Conservation (phyloP, 352 stramenopile species). For the Thalassiosira pacifica region DNA sequence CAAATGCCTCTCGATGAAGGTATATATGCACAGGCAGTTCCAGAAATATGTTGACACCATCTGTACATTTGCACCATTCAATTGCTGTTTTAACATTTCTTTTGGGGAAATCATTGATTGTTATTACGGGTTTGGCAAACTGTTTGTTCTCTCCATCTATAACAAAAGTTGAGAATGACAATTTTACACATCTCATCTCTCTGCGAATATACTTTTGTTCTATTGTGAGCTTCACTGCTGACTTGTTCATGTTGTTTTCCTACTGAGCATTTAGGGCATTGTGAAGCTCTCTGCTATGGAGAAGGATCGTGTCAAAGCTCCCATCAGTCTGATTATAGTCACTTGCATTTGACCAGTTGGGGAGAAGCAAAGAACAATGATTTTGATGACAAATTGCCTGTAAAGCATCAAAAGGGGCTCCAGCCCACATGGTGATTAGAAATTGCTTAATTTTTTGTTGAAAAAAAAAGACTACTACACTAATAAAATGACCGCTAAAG, state of each 20-base stretch:
- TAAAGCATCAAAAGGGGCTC: too few relatives aligned
- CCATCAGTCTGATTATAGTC: slow-evolving; percentile 3
- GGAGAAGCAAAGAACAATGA: not conserved
- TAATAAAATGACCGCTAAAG: too few relatives aligned
- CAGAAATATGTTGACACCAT: slow-evolving; percentile 60
- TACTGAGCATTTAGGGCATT: not conserved
- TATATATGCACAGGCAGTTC: slow-evolving; percentile 56
- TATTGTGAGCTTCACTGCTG: slow-evolving; percentile 47
- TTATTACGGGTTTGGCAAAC: slow-evolving; percentile 45
- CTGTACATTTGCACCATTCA: slow-evolving; percentile 57
- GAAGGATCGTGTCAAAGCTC: not conserved
- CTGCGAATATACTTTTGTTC: slow-evolving; percentile 61
- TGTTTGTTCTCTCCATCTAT: slow-evolving; percentile 31
- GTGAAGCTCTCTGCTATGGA: not conserved
- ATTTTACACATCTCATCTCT: slow-evolving; percentile 25
- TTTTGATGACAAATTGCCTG: too few relatives aligned
- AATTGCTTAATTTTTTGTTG: too few relatives aligned
- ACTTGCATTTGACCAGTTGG: not conserved
- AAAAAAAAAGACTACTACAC: too few relatives aligned
- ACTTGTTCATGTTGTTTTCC: slow-evolving; percentile 8
- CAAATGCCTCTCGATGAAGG: slow-evolving; percentile 24
- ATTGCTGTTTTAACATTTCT: slow-evolving; percentile 30
- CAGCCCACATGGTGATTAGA: too few relatives aligned
- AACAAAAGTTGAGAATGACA: slow-evolving; percentile 58
- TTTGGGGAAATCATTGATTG: not conserved